Conservation (phyloP, 2,329 filamentous ascomycete species). For the Colletotrichum gloeosporioides region DNA sequence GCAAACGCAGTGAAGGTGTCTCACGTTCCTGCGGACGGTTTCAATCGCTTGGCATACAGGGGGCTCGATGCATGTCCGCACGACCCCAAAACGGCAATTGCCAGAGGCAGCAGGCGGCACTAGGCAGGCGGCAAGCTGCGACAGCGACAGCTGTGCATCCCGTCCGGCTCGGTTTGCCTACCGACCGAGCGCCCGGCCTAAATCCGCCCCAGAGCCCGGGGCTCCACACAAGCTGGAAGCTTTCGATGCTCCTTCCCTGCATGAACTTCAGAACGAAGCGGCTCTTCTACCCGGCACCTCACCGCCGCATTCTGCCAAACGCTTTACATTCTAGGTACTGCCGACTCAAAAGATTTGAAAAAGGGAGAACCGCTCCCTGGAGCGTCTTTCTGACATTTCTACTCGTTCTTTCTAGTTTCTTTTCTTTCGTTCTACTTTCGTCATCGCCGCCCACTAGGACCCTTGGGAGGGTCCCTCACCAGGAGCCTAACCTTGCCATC, state of each 20-base stretch:
- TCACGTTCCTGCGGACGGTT: conserved; percentile 17
- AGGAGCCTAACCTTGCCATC: conserved; percentile 70
- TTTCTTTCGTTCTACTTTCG: conserved; percentile 28
- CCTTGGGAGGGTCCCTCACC: conserved; percentile 65
- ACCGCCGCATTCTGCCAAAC: background rate
- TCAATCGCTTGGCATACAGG: conserved; percentile 17
- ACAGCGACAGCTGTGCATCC: background rate
- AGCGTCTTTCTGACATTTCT: conserved; percentile 5
- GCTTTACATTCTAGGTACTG: background rate
- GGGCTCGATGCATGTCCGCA: conserved; percentile 3
- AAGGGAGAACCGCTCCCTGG: background rate
- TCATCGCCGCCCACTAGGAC: conserved; percentile 55
- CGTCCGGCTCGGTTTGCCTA: conserved; percentile 3
- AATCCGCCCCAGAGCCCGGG: background rate
- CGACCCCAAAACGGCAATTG: background rate
- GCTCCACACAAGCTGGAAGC: conserved; percentile 17
- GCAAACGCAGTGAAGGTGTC: conserved; percentile 6
- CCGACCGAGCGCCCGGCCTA: background rate
- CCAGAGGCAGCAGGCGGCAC: background rate
- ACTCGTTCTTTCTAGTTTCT: conserved; percentile 14
- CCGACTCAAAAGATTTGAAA: background rate
- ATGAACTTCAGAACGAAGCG: background rate
- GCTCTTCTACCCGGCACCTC: background rate
- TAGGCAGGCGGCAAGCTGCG: background rate
- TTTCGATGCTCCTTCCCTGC: conserved; percentile 16